Percentiles rank a stretch among this genome's conserved stretches.
Conservation (phyloP, 2,329 filamentous ascomycete genomes). For the Zymoseptoria pseudotritici region DNA sequence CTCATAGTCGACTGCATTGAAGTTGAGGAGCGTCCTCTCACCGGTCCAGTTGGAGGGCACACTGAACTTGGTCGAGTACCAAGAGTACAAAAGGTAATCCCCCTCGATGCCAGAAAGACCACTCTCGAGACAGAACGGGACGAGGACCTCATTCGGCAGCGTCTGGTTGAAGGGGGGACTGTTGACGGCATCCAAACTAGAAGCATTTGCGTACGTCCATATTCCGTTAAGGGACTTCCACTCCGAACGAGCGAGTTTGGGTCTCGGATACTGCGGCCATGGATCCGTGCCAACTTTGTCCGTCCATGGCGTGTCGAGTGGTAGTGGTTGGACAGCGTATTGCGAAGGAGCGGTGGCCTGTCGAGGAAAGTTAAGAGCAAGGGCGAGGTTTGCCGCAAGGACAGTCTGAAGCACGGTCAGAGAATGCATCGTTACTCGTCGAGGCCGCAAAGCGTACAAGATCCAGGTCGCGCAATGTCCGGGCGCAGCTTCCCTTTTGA, state of each 20-base stretch:
- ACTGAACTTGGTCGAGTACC: constrained; percentile 43
- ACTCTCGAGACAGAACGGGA: constrained; percentile 50
- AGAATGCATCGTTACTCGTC: not conserved
- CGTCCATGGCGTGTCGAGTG: constrained; percentile 45
- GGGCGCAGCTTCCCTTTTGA: not conserved
- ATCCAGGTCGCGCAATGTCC: not conserved
- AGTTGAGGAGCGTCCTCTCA: constrained; percentile 46
- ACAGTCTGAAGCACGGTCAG: not conserved
- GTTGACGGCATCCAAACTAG: constrained; percentile 32
- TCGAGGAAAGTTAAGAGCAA: constrained; percentile 1
- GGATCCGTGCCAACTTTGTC: constrained; percentile 43
- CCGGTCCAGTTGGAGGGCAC: constrained; percentile 43
- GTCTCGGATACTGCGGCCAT: constrained; percentile 50
- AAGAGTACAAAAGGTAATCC: constrained; percentile 22
- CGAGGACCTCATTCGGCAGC: constrained; percentile 40
- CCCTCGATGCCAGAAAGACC: constrained; percentile 41
- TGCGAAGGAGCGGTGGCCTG: not conserved
- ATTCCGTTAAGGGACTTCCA: constrained; percentile 52
- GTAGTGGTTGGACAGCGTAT: constrained; percentile 36
- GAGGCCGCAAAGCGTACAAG: not conserved
- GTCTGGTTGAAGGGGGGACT: constrained; percentile 39
- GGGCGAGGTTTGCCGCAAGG: not conserved
- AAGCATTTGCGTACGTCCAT: constrained; percentile 47
- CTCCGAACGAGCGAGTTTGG: constrained; percentile 45
- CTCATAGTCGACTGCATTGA: constrained; percentile 58